A percentile compares a stretch with the other conserved stretches of the same genome.
phyloP scores from a whole-genome alignment of 345 rosid genomes.

The Gossypium thurberi region DNA sequence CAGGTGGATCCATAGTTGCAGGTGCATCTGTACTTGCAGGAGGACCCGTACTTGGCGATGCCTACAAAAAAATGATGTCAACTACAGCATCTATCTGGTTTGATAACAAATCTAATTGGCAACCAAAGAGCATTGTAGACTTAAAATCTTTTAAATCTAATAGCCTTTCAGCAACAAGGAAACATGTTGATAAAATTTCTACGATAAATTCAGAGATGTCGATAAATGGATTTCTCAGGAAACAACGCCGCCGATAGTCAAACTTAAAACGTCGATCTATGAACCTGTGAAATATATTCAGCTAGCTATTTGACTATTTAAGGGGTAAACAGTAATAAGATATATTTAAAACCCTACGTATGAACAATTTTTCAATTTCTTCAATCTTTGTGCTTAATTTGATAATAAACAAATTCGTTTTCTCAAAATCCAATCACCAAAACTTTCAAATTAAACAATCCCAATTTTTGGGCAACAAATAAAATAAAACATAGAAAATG shows the following conservation, averaged over 20 bases:
- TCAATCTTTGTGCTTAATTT: neutral
- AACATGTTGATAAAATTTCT: neutral
- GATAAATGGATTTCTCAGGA: neutral
- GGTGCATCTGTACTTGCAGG: conserved; percentile 15
- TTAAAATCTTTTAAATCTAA: neutral
- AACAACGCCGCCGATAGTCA: neutral
- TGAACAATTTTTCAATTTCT: neutral
- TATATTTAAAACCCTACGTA: neutral
- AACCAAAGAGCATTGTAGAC: neutral
- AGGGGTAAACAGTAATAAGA: neutral
- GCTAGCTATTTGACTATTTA: neutral
- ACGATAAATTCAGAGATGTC: neutral
- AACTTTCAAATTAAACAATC: neutral
- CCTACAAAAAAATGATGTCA: conserved; percentile 18
- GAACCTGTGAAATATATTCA: neutral
- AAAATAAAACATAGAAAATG: neutral
- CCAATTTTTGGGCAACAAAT: neutral
- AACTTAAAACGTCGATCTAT: neutral
- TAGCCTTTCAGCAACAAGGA: neutral
- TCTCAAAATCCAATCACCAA: neutral
- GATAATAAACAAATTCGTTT: neutral
- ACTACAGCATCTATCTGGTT: neutral
- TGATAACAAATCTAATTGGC: neutral
- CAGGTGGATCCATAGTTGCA: neutral
- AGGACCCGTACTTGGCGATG: conserved; percentile 32